Base-by-base conservation (phyloP, 345 rosid species). In the Citrus hindsii region DNA sequence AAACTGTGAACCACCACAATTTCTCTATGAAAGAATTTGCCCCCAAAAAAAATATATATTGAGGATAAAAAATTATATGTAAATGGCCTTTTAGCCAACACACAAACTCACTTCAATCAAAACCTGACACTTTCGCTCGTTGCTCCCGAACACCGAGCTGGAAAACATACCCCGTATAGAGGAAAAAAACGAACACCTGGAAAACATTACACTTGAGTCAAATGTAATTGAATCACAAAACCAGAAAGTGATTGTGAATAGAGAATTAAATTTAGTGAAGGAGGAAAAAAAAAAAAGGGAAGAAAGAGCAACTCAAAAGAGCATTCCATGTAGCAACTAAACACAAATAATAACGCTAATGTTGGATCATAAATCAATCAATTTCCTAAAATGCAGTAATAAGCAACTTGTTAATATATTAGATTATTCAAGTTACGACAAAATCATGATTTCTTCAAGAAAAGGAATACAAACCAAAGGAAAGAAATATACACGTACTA, bases 11-110 rank as follows among this genome's bases (percentile, higher is more conserved):
- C 46, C 56, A 67, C 51, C 73, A 64, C 64, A 24, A 55, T 56
- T 66, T 66, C 79, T 75, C 18, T 76, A 19, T 33, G 48, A 66
- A 76, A 67, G 65, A 67, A 76, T 53, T 64, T 7, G 7, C 48
- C 35, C 19, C 51, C 33, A 4, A 0, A 33, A 33, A 35, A 33
- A 25, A 9, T 1, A 76, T 35, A 48, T 12, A 56, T 21, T 38
- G 58, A 48, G 32, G n/a, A 64, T 53, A 6, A 18, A 46, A 55
- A 67, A 4, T 65, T 62, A 53, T n/a, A 32, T 76, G 58, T 18
- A 51, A 46, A 14, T 35, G 24, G 71, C 78, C 56, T 66, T 55
- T 48, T 24, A 53, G 78, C 71, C 24, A 55, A 65, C 56, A 33
- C 51, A 32, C 55, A 56, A 67, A 76, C 55, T 24, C 79, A 76